phyloP scores from a whole-genome alignment of 164 flowering plant genomes.

The Kingdonia uniflora region DNA sequence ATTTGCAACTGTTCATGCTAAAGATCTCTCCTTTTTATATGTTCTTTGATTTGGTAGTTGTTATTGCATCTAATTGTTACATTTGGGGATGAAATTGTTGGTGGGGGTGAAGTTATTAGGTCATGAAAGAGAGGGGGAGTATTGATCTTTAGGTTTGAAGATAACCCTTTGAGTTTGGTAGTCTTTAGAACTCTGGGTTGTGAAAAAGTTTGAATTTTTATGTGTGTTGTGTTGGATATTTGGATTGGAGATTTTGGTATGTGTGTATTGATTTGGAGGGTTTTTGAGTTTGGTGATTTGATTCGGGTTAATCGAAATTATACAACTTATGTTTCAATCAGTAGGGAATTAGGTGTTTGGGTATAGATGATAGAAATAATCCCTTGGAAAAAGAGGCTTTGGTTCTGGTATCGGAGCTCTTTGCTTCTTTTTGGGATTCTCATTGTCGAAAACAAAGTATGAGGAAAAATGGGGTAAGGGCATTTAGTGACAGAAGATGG shows the following conservation, averaged over 20 bases:
- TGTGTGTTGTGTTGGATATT: not conserved
- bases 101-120: no score
- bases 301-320: not conserved
- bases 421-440: conserved; percentile 16
- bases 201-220: not conserved
- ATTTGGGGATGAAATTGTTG: no score
- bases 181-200: no score
- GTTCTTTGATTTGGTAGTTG: no score
- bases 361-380: conserved; percentile 22
- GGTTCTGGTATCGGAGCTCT: conserved; percentile 19
- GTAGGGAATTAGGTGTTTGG: conserved; percentile 1
- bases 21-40: no score
- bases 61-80: no score
- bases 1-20: no score
- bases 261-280: not conserved
- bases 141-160: no score
- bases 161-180: no score
- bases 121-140: no score
- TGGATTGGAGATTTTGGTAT: no score
- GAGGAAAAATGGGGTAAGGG: conserved; percentile 59
- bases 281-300: not conserved
- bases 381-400: conserved; percentile 16
- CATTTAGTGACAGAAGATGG: conserved; percentile 74
- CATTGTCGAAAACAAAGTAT: conserved; percentile 14
- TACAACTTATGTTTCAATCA: not conserved